phyloP scores from a whole-genome alignment of 176 grass and related monocot genomes.

The Oryza nivara region DNA sequence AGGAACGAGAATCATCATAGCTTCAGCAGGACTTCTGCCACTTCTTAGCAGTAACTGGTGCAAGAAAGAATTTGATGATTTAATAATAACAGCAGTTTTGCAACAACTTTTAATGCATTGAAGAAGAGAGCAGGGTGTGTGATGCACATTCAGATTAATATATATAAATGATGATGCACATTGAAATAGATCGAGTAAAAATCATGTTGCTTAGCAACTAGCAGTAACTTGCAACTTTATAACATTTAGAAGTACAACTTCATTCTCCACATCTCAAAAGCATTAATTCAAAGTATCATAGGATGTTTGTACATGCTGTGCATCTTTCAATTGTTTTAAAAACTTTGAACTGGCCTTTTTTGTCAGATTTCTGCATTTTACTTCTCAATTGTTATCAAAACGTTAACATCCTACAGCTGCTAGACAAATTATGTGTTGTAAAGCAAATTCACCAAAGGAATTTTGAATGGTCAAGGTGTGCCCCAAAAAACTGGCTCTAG shows the following conservation, averaged over 20 bases:
- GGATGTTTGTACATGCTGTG: neutral
- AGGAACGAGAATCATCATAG: conserved; percentile 96
- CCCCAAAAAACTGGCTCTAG: neutral
- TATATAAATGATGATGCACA: neutral
- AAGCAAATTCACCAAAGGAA: conserved; percentile 9
- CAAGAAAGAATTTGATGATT: conserved; percentile 43
- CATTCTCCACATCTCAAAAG: neutral
- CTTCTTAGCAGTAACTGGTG: conserved; percentile 86
- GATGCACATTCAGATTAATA: conserved; percentile 12
- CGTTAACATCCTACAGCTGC: neutral
- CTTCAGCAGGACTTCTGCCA: conserved; percentile 93
- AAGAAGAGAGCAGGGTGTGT: neutral
- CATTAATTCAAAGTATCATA: conserved; percentile 22
- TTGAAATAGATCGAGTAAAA: neutral
- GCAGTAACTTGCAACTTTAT: conserved; percentile 11
- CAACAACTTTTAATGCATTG: conserved; percentile 12
- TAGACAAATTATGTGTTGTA: neutral
- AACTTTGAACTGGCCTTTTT: neutral
- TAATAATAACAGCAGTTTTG: conserved; percentile 19
- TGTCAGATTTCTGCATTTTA: neutral
- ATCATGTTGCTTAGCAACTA: conserved; percentile 13
- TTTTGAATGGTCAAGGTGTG: neutral
- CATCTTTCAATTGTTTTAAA: conserved; percentile 5
- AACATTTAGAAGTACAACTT: conserved; percentile 4
- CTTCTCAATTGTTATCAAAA: too few species aligned